Conservation (phyloP, 305 asterid species). For the Rubia tinctorum region DNA sequence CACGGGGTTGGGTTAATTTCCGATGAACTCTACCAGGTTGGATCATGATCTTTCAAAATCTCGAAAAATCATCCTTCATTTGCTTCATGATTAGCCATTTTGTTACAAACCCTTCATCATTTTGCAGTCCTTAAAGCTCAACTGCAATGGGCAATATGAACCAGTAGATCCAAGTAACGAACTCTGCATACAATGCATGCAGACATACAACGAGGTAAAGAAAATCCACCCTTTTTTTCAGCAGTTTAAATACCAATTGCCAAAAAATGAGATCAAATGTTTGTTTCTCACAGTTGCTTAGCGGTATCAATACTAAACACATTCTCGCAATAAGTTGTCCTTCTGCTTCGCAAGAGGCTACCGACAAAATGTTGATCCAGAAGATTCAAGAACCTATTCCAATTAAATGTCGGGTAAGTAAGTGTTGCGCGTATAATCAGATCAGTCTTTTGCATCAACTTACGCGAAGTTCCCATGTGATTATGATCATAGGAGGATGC, state of each 20-base stretch:
- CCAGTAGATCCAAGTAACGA: slow-evolving; percentile 16
- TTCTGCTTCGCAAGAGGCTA: not conserved
- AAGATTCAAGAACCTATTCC: slow-evolving; percentile 4
- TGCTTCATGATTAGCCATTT: not conserved
- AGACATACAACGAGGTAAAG: slow-evolving; percentile 15
- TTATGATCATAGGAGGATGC: slow-evolving; percentile 17
- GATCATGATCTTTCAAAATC: not conserved
- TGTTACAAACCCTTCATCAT: not conserved
- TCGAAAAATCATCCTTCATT: not conserved
- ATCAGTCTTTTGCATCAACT: not conserved
- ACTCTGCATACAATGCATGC: slow-evolving; percentile 10
- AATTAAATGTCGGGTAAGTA: slow-evolving; percentile 21
- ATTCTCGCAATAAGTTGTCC: slow-evolving; percentile 15
- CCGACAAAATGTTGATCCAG: not conserved
- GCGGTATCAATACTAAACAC: not conserved
- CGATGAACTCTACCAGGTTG: slow-evolving; percentile 24
- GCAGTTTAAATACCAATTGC: too few relatives aligned
- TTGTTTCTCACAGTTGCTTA: slow-evolving; percentile 8
- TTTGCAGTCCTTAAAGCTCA: slow-evolving; percentile 18
- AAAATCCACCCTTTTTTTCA: not conserved
- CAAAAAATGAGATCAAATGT: not conserved
- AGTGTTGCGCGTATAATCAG: not conserved
- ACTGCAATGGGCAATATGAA: slow-evolving; percentile 22
- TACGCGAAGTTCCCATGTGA: not conserved
- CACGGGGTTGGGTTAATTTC: slow-evolving; percentile 26